Evolutionary conservation across 768 basidiomycete species (phyloP).

Genomic region (Crepidotus variabilis): DNA sequence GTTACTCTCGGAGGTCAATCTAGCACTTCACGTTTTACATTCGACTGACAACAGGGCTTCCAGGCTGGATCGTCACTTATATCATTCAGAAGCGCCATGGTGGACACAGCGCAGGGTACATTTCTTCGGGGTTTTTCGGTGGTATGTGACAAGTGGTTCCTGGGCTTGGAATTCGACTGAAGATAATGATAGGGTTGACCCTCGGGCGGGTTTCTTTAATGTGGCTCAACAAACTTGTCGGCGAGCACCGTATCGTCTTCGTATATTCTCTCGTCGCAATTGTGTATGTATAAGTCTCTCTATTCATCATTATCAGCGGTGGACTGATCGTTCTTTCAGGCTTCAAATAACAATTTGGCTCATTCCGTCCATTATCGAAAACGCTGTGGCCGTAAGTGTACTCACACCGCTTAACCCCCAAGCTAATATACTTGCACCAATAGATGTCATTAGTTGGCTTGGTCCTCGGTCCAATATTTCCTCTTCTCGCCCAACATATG

Average conservation of each 20-base stretch:
- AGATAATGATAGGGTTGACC: constrained; percentile 41
- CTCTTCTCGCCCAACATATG: constrained; percentile 65
- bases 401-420: no score
- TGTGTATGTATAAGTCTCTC: constrained; percentile 24
- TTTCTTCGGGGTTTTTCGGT: constrained; percentile 49
- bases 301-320: no score
- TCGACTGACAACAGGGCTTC: background rate
- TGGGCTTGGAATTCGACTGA: background rate
- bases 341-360: constrained; percentile 73
- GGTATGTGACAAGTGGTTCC: constrained; percentile 27
- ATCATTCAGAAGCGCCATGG: constrained; percentile 31
- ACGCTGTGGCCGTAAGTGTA: constrained; percentile 45
- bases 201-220: constrained; percentile 51
- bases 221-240: constrained; percentile 55
- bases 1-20: constrained; percentile 46
- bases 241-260: constrained; percentile 48
- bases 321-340: constrained; percentile 23
- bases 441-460: constrained; percentile 57
- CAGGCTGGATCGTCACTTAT: constrained; percentile 70
- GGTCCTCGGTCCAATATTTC: constrained; percentile 73
- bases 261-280: constrained; percentile 51
- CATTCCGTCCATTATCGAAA: constrained; percentile 63
- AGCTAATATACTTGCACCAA: background rate
- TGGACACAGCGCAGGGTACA: constrained; percentile 40
- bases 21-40: no score